Percentiles rank a stretch among this genome's conserved stretches.
These are phyloP conservation scores for Talaromyces thailandensis DNA, from an alignment of 495 filamentous ascomycete genomes.

Conservation along the genomic window DNA sequence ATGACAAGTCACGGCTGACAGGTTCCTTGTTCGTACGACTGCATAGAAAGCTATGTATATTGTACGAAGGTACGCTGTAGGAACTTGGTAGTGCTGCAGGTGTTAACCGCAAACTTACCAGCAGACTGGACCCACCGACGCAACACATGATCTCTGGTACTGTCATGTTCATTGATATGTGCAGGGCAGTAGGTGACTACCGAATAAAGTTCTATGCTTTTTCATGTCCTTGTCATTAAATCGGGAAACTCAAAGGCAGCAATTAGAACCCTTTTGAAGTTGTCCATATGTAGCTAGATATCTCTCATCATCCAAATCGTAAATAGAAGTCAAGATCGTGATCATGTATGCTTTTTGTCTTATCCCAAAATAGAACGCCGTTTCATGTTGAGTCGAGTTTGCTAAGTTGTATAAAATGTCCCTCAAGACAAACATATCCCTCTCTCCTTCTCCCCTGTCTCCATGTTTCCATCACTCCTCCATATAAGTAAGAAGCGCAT, in stretches of 20 bases:
- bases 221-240: background rate
- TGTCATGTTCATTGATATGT: background rate
- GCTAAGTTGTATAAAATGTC: background rate
- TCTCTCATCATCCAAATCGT: background rate
- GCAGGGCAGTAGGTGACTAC: background rate
- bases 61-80: background rate
- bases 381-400: background rate
- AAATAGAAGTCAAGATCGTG: background rate
- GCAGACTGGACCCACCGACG: background rate
- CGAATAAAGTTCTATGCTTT: background rate
- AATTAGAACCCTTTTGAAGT: background rate
- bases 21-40: background rate
- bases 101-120: background rate
- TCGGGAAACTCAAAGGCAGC: background rate
- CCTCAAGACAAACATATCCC: background rate
- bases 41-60: background rate
- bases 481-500: conserved; percentile 4
- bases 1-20: background rate
- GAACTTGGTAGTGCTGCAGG: background rate
- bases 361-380: background rate
- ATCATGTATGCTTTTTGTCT: background rate
- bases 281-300: background rate
- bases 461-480: background rate
- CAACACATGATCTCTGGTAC: background rate
- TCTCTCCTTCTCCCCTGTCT: background rate